A percentile compares a stretch with the other conserved stretches of the same genome.
phyloP scores from a whole-genome alignment of 2,329 filamentous ascomycete species.

The Exophiala aquamarina region DNA sequence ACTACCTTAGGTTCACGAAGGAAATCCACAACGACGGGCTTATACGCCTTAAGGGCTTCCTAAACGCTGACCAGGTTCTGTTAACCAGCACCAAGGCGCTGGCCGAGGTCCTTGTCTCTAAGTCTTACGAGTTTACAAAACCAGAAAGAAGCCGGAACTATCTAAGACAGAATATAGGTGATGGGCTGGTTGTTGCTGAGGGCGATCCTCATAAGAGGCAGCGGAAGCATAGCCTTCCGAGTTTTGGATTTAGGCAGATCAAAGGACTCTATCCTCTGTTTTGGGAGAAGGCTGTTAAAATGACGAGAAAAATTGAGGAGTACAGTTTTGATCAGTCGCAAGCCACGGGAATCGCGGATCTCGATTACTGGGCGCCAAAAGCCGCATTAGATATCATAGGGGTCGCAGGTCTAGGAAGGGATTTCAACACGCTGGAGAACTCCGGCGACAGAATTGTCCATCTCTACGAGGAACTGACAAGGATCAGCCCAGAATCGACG shows the following conservation, averaged over 20 bases:
- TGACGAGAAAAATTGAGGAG: constrained; percentile 58
- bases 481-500: constrained; percentile 50
- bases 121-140: constrained; percentile 69
- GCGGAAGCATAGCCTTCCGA: constrained; percentile 74
- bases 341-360: constrained; percentile 42
- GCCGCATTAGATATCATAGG: constrained; percentile 68
- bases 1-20: constrained; percentile 51
- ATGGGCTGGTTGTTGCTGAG: constrained; percentile 68
- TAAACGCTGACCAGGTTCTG: constrained; percentile 63
- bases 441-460: constrained; percentile 57
- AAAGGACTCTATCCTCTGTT: constrained; percentile 82
- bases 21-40: constrained; percentile 66
- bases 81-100: constrained; percentile 63
- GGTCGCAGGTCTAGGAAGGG: constrained; percentile 66
- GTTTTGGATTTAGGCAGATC: constrained; percentile 78
- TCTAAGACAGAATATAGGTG: constrained; percentile 38
- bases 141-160: constrained; percentile 49
- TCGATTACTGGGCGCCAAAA: constrained; percentile 61
- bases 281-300: constrained; percentile 74
- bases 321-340: constrained; percentile 33
- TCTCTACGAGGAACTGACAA: constrained; percentile 58
- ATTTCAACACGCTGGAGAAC: constrained; percentile 67
- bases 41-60: constrained; percentile 63
- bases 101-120: constrained; percentile 66
- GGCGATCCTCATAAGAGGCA: constrained; percentile 83